Evolutionary conservation across 2,329 filamentous ascomycete genomes (phyloP).

Genomic region (Helotiales sp.): DNA sequence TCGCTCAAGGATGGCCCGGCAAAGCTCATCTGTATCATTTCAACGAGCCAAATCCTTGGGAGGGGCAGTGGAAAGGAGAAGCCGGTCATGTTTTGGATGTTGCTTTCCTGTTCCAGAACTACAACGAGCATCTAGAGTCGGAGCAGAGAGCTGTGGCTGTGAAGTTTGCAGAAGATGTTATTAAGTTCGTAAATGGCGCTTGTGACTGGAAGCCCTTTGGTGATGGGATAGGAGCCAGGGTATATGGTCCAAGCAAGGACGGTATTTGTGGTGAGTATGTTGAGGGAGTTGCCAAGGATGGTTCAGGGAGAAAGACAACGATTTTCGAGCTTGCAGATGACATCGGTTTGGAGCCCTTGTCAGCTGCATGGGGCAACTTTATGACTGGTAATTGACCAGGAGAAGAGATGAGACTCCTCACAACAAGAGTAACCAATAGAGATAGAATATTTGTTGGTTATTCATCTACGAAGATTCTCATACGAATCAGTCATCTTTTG

Average conservation of each 20-base stretch:
- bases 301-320: slow-evolving; percentile 16
- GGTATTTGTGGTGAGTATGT: slow-evolving; percentile 13
- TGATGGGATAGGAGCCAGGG: not conserved
- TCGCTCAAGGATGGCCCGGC: slow-evolving; percentile 46
- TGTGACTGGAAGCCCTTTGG: slow-evolving; percentile 37
- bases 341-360: slow-evolving; percentile 16
- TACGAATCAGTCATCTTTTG: too few species aligned
- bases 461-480: too few species aligned
- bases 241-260: slow-evolving; percentile 23
- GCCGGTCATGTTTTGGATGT: slow-evolving; percentile 53
- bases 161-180: slow-evolving; percentile 46
- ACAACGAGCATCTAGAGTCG: slow-evolving; percentile 45
- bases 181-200: slow-evolving; percentile 48
- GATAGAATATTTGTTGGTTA: too few species aligned
- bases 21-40: slow-evolving; percentile 50
- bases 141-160: slow-evolving; percentile 43
- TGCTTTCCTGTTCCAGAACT: slow-evolving; percentile 53
- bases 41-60: slow-evolving; percentile 54
- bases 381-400: slow-evolving; percentile 12
- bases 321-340: slow-evolving; percentile 18
- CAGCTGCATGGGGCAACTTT: slow-evolving; percentile 16
- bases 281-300: slow-evolving; percentile 1
- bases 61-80: slow-evolving; percentile 48
- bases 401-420: not conserved
- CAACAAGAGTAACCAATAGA: not conserved